Conservation (phyloP, 768 basidiomycete genomes). For the Cystobasidium onofrii region DNA sequence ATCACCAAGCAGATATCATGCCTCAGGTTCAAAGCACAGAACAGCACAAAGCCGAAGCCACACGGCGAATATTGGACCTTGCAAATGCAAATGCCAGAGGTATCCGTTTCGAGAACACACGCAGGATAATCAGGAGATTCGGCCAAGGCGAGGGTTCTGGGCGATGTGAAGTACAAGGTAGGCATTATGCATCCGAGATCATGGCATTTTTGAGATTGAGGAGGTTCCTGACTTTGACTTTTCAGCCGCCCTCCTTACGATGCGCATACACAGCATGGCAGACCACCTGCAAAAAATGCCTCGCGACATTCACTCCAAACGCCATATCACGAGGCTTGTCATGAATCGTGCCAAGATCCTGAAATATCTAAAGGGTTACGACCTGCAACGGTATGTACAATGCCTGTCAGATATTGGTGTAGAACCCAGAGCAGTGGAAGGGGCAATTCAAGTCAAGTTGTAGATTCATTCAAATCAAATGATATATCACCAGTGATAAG, state of each 20-base stretch:
- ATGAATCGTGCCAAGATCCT: conserved; percentile 76
- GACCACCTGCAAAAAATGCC: conserved; percentile 57
- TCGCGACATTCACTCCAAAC: conserved; percentile 66
- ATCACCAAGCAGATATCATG: conserved; percentile 46
- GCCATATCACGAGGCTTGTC: conserved; percentile 66
- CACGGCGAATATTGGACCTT: conserved; percentile 69
- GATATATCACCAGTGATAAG: too few relatives aligned
- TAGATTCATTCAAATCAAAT: neutral
- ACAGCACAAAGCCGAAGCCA: conserved; percentile 45
- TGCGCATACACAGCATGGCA: conserved; percentile 74
- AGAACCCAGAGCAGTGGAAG: conserved; percentile 72
- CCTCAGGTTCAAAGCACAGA: conserved; percentile 48
- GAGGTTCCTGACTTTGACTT: neutral
- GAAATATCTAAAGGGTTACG: conserved; percentile 61
- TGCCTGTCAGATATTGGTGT: conserved; percentile 66
- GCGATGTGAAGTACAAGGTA: conserved; percentile 82
- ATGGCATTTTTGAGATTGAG: neutral
- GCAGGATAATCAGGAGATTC: conserved; percentile 68
- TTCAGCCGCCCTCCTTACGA: conserved; percentile 75
- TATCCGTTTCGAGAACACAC: conserved; percentile 77
- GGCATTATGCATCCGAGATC: conserved; percentile 39
- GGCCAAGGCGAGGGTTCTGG: conserved; percentile 73
- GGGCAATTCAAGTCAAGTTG: conserved; percentile 58
- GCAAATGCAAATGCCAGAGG: conserved; percentile 77
- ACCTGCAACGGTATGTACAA: conserved; percentile 64